Percentiles rank a stretch among this genome's conserved stretches.
phyloP scores from a whole-genome alignment of 1,284 basidiomycete genomes.

The Cystobasidium sp. region DNA sequence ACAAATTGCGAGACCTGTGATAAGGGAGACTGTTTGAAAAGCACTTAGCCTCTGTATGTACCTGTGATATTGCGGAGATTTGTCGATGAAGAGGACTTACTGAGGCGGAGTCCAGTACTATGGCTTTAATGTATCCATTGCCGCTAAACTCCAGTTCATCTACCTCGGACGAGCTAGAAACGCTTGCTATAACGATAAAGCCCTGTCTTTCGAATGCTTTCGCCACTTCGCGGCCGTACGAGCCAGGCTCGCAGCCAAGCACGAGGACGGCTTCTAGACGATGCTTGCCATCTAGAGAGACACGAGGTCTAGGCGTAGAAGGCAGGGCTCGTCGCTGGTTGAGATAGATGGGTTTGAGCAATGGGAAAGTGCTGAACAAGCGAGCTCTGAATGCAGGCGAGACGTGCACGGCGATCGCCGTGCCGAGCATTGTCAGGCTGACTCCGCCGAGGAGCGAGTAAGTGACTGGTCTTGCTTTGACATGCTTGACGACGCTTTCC shows the following conservation, averaged over 20 bases:
- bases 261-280: conserved; percentile 60
- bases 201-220: conserved; percentile 72
- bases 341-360: conserved; percentile 28
- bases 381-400: conserved; percentile 30
- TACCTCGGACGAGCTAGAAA: conserved; percentile 67
- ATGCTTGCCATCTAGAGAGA: conserved; percentile 49
- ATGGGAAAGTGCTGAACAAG: conserved; percentile 17
- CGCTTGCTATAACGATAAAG: conserved; percentile 77
- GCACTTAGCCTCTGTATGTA: conserved; percentile 12
- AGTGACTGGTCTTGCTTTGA: conserved; percentile 14
- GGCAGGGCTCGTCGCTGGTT: conserved; percentile 21
- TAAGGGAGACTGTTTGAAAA: conserved; percentile 60
- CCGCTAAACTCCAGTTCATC: conserved; percentile 67
- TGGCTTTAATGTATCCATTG: conserved; percentile 71
- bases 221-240: conserved; percentile 70
- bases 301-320: conserved; percentile 45
- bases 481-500: conserved; percentile 8
- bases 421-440: conserved; percentile 12
- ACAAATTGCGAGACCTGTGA: conserved; percentile 72
- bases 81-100: conserved; percentile 58
- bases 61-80: background rate
- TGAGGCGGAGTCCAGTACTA: conserved; percentile 75
- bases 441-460: conserved; percentile 27
- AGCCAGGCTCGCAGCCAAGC: conserved; percentile 71
- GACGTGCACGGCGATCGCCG: conserved; percentile 13